phyloP scores from a whole-genome alignment of 257 asterid species.

The Solanum gandarillasii region DNA sequence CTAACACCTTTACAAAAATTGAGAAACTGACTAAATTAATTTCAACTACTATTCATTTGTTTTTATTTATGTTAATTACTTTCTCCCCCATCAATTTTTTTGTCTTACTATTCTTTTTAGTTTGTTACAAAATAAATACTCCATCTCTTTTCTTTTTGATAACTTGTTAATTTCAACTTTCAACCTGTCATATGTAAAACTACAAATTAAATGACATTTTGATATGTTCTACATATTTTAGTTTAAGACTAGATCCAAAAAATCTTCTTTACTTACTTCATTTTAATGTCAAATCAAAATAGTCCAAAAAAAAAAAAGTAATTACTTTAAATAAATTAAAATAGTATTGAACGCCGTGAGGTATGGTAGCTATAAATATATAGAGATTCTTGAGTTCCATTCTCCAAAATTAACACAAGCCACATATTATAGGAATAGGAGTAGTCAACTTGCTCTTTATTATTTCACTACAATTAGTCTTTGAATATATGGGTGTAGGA shows the following conservation, averaged over 20 bases:
- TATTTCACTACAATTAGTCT: not conserved
- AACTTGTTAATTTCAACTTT: not conserved
- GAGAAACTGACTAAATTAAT: not conserved
- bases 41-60: not conserved
- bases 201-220: not conserved
- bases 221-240: too few species aligned
- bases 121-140: too few species aligned
- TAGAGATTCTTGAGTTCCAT: not conserved
- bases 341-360: not conserved
- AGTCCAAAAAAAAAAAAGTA: not conserved
- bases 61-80: not conserved
- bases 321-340: not conserved
- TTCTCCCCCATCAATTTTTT: not conserved
- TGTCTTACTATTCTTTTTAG: not conserved
- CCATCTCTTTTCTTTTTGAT: not conserved
- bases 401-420: not conserved
- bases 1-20: not conserved
- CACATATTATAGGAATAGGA: not conserved
- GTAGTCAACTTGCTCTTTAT: not conserved
- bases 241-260: not conserved
- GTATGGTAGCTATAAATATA: not conserved
- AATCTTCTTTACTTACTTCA: too few species aligned
- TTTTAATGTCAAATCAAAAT: not conserved
- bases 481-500: not conserved
- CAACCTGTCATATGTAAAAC: not conserved